A percentile compares a stretch with the other conserved stretches of the same genome.
These are phyloP conservation scores for Cutaneotrichosporon dermatis DNA, from an alignment of 1,284 basidiomycete genomes.

Conservation along the genomic window DNA sequence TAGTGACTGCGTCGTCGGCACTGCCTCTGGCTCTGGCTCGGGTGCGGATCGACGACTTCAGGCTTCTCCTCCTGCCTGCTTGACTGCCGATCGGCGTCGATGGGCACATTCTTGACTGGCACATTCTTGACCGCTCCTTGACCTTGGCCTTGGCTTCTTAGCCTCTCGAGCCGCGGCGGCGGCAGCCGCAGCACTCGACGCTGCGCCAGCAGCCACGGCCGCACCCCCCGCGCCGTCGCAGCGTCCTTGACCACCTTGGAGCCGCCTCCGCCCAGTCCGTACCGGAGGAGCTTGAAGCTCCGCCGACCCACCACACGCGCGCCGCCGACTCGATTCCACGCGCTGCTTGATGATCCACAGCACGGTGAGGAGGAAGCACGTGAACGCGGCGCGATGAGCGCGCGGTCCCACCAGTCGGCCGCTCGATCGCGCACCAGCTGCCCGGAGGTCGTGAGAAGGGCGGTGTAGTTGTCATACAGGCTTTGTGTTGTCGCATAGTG, in stretches of 20 bases:
- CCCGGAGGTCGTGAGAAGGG: slow-evolving; percentile 70
- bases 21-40: no score
- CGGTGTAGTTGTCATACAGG: slow-evolving; percentile 70
- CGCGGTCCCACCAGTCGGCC: slow-evolving; percentile 87
- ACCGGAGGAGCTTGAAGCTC: slow-evolving; percentile 32
- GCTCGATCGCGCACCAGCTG: slow-evolving; percentile 79
- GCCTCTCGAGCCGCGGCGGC: background rate
- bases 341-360: slow-evolving; percentile 81
- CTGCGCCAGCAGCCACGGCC: background rate
- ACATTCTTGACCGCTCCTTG: background rate
- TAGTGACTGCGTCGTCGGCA: no score
- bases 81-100: background rate
- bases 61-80: background rate
- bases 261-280: background rate
- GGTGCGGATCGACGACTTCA: no score
- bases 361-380: slow-evolving; percentile 77
- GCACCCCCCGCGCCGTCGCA: slow-evolving; percentile 1
- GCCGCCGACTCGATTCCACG: slow-evolving; percentile 57
- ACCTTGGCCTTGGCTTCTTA: background rate
- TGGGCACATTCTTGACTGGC: background rate
- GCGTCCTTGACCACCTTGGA: background rate
- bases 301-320: slow-evolving; percentile 48
- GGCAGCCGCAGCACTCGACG: background rate
- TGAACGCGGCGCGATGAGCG: slow-evolving; percentile 72
- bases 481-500: slow-evolving; percentile 68